These are phyloP conservation scores for Aquilaria sinensis DNA, from an alignment of 345 rosid genomes.

Conservation along the genomic window DNA sequence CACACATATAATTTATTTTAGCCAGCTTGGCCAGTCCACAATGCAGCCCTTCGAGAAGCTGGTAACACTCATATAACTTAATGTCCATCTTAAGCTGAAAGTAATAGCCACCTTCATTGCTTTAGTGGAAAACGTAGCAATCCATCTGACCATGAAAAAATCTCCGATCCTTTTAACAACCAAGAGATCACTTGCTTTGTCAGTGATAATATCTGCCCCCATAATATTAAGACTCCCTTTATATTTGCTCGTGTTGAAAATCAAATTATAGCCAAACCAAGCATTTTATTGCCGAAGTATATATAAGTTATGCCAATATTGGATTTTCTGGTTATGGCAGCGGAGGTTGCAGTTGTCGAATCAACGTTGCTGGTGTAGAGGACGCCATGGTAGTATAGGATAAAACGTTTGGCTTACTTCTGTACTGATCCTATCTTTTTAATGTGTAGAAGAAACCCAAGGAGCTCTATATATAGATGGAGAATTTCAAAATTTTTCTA, in stretches of 20 bases:
- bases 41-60: background rate
- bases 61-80: constrained; percentile 48
- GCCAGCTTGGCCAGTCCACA: too few species aligned
- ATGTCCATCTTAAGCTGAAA: constrained; percentile 50
- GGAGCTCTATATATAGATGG: too few species aligned
- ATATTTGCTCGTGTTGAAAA: constrained; percentile 54
- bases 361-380: constrained; percentile 36
- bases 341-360: constrained; percentile 44
- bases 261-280: constrained; percentile 55
- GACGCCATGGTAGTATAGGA: constrained; percentile 53
- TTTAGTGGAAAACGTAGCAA: constrained; percentile 57
- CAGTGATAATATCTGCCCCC: constrained; percentile 62
- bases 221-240: constrained; percentile 54
- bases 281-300: constrained; percentile 38
- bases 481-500: too few species aligned
- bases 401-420: constrained; percentile 28
- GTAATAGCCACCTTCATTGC: constrained; percentile 53
- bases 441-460: too few species aligned
- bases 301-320: constrained; percentile 24
- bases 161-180: constrained; percentile 75
- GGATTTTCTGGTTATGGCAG: constrained; percentile 23
- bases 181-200: constrained; percentile 62
- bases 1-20: too few species aligned
- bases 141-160: constrained; percentile 76
- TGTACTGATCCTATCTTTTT: too few species aligned